Conservation (phyloP, 2,329 filamentous ascomycete species). For the Pseudocercospora cruenta region DNA sequence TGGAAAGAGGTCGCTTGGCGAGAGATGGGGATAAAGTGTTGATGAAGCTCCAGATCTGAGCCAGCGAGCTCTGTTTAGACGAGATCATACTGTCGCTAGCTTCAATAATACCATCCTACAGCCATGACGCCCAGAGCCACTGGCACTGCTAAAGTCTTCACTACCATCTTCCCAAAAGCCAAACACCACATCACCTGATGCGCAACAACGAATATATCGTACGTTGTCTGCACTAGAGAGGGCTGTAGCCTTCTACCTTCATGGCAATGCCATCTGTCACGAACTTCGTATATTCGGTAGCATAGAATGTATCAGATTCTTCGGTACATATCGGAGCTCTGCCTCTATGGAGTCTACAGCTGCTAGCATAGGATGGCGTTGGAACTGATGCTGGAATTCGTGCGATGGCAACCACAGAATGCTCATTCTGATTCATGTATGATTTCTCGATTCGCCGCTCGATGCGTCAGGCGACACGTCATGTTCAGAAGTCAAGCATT, state of each 20-base stretch:
- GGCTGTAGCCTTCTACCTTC: no score
- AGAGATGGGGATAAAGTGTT: constrained; percentile 15
- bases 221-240: no score
- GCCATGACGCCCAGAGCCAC: constrained; percentile 4
- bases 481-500: background rate
- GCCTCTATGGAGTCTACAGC: background rate
- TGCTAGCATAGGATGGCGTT: background rate
- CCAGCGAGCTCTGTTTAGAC: background rate
- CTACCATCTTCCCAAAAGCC: constrained; percentile 21
- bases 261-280: no score
- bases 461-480: background rate
- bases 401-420: background rate
- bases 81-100: background rate
- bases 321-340: background rate
- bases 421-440: background rate
- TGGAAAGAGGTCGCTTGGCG: constrained; percentile 9
- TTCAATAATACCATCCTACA: background rate
- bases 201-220: constrained; percentile 18
- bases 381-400: background rate
- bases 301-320: no score
- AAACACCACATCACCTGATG: constrained; percentile 27
- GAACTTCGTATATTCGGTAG: no score
- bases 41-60: constrained; percentile 10
- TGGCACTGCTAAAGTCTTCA: constrained; percentile 15
- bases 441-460: background rate